These are phyloP conservation scores for Pontederia paniculata DNA, from an alignment of 176 grass and related monocot genomes.

Conservation along the genomic window DNA sequence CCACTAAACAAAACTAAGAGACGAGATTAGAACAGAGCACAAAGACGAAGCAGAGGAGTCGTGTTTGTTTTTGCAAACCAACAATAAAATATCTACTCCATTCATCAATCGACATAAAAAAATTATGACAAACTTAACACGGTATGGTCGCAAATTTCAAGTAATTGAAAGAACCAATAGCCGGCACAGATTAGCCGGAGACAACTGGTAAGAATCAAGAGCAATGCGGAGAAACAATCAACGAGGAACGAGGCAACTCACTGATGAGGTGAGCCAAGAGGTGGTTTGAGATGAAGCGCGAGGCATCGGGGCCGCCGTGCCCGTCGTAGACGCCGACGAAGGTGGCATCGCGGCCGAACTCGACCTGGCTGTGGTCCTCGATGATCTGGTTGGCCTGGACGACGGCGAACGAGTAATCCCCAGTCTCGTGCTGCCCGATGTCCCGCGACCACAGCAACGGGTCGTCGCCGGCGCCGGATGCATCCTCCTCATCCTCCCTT, in stretches of 20 bases:
- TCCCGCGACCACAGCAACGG: slow-evolving; percentile 77
- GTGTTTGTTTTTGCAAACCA: too few relatives aligned
- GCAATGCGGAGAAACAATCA: neutral
- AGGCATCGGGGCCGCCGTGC: slow-evolving; percentile 85
- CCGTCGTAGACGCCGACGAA: slow-evolving; percentile 97
- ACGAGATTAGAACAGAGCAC: too few relatives aligned
- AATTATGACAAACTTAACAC: neutral
- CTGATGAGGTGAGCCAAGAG: slow-evolving; percentile 75
- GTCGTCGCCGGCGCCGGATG: slow-evolving; percentile 22
- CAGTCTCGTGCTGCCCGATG: slow-evolving; percentile 51
- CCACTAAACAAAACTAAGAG: too few relatives aligned
- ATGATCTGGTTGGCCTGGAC: slow-evolving; percentile 91
- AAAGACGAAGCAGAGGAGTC: too few relatives aligned
- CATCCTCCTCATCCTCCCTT: slow-evolving; percentile 56
- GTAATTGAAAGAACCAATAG: too few relatives aligned
- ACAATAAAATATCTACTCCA: too few relatives aligned
- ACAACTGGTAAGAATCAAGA: neutral
- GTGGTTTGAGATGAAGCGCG: slow-evolving; percentile 77
- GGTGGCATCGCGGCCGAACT: slow-evolving; percentile 47
- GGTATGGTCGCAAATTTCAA: neutral
- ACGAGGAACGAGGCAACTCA: slow-evolving; percentile 25
- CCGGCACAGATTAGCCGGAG: too few relatives aligned
- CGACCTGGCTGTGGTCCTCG: slow-evolving; percentile 97
- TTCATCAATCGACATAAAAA: neutral
- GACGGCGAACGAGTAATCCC: slow-evolving; percentile 91